Conservation (phyloP, 2,329 filamentous ascomycete species). For the Cercospora sp. region DNA sequence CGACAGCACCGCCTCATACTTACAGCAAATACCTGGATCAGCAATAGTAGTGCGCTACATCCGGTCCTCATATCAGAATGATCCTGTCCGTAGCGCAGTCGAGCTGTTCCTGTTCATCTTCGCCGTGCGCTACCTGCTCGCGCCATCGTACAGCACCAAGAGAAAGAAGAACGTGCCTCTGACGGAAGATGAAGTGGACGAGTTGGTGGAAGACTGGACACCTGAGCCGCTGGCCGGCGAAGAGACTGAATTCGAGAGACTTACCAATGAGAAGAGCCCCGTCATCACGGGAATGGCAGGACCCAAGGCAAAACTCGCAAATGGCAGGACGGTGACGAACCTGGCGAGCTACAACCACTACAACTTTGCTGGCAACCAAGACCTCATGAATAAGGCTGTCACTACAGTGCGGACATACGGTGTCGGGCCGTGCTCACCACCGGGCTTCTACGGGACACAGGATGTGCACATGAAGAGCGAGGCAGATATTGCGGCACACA, state of each 20-base stretch:
- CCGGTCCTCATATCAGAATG: slow-evolving; percentile 95
- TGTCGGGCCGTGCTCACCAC: slow-evolving; percentile 93
- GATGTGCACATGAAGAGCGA: slow-evolving; percentile 98
- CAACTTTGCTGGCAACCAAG: slow-evolving; percentile 91
- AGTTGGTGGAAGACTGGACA: slow-evolving; percentile 93
- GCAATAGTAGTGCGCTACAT: slow-evolving; percentile 94
- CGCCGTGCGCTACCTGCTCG: slow-evolving; percentile 88
- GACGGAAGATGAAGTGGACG: slow-evolving; percentile 94
- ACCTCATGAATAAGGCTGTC: slow-evolving; percentile 91
- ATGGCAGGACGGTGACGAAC: slow-evolving; percentile 84
- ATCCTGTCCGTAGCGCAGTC: slow-evolving; percentile 88
- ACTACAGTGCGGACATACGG: slow-evolving; percentile 92
- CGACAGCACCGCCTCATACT: slow-evolving; percentile 58
- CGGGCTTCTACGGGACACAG: slow-evolving; percentile 97
- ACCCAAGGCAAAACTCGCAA: slow-evolving; percentile 76
- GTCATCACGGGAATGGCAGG: slow-evolving; percentile 88
- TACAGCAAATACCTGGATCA: slow-evolving; percentile 90
- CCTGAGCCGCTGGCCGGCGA: slow-evolving; percentile 85
- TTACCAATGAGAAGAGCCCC: slow-evolving; percentile 80
- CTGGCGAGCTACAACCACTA: slow-evolving; percentile 96
- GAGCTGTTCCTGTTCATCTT: slow-evolving; percentile 94
- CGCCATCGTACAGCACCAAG: slow-evolving; percentile 87
- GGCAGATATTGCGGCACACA: slow-evolving; percentile 83
- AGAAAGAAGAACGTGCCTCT: slow-evolving; percentile 88
- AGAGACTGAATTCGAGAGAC: slow-evolving; percentile 72